Percentiles rank a stretch among this genome's conserved stretches.
These are phyloP conservation scores for Termitomyces sp. DNA, from an alignment of 768 basidiomycete species.

Conservation along the genomic window DNA sequence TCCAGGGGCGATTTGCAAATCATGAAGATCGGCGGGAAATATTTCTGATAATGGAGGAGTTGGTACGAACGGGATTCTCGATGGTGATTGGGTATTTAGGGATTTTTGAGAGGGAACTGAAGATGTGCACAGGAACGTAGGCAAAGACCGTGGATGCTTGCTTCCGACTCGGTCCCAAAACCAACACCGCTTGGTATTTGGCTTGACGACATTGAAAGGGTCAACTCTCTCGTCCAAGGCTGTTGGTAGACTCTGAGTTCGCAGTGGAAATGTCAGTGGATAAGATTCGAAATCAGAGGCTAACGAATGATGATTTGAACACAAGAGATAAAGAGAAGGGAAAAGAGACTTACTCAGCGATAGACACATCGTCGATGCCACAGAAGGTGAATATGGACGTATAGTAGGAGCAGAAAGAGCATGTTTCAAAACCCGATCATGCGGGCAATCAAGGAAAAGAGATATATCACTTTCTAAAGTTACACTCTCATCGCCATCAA, in stretches of 20 bases:
- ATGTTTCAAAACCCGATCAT: slow-evolving; percentile 9
- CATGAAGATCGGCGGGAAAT: slow-evolving; percentile 3
- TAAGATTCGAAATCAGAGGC: background rate
- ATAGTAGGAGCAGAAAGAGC: slow-evolving; percentile 10
- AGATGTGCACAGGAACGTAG: background rate
- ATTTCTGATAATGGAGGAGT: slow-evolving; percentile 7
- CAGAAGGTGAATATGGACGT: slow-evolving; percentile 1
- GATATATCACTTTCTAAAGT: background rate
- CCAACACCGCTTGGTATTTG: slow-evolving; percentile 4
- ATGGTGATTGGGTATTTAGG: background rate
- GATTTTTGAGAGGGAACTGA: background rate
- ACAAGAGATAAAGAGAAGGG: background rate
- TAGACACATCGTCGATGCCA: slow-evolving; percentile 1
- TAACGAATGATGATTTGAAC: background rate
- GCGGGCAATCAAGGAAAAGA: background rate
- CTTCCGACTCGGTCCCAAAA: slow-evolving; percentile 3
- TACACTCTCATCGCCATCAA: background rate
- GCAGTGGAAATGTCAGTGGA: background rate
- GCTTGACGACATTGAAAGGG: background rate
- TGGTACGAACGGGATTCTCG: slow-evolving; percentile 5
- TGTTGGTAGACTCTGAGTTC: slow-evolving; percentile 1
- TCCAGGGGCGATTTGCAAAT: slow-evolving; percentile 7
- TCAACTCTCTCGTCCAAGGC: background rate
- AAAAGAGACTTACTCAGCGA: slow-evolving; percentile 2
- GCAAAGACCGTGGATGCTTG: background rate